Percentiles rank a stretch among this genome's conserved stretches.
Conservation (phyloP, 2,329 filamentous ascomycete genomes). For the Sporothrix phasma region DNA sequence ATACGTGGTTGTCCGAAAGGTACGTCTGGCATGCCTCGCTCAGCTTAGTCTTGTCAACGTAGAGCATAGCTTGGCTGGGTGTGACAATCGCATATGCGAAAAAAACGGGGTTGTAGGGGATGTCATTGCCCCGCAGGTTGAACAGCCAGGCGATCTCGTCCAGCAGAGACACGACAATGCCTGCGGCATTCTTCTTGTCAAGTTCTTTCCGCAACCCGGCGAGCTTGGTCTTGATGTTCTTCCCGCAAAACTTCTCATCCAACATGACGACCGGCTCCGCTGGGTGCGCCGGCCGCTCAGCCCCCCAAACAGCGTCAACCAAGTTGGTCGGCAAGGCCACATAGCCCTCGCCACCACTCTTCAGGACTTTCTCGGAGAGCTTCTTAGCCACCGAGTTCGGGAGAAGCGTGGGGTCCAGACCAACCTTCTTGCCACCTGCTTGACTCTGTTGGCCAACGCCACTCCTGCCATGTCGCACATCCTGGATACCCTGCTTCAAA, state of each 20-base stretch:
- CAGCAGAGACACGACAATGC: conserved; percentile 86
- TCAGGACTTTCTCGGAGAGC: conserved; percentile 75
- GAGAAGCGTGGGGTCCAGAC: conserved; percentile 81
- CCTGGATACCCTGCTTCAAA: conserved; percentile 84
- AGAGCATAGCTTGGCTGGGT: conserved; percentile 64
- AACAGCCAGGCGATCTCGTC: conserved; percentile 99
- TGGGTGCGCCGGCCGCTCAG: conserved; percentile 61
- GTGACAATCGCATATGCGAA: conserved; percentile 93
- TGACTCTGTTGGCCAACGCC: conserved; percentile 81
- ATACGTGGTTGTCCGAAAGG: conserved; percentile 58
- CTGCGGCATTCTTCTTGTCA: conserved; percentile 77
- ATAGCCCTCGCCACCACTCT: conserved; percentile 69
- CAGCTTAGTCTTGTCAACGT: conserved; percentile 73
- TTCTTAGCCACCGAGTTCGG: conserved; percentile 56
- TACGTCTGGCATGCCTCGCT: conserved; percentile 58
- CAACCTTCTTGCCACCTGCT: conserved; percentile 77
- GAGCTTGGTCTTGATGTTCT: conserved; percentile 72
- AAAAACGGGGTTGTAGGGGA: conserved; percentile 96
- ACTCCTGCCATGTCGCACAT: conserved; percentile 96
- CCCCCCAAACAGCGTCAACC: conserved; percentile 82
- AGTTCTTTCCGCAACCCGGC: conserved; percentile 81
- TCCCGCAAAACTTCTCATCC: conserved; percentile 65
- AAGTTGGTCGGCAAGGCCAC: conserved; percentile 71
- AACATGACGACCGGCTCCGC: conserved; percentile 67
- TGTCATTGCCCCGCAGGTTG: conserved; percentile 88